phyloP scores from a whole-genome alignment of 1,139 yeast genomes.

The Debaryomycetaceae sp. region DNA sequence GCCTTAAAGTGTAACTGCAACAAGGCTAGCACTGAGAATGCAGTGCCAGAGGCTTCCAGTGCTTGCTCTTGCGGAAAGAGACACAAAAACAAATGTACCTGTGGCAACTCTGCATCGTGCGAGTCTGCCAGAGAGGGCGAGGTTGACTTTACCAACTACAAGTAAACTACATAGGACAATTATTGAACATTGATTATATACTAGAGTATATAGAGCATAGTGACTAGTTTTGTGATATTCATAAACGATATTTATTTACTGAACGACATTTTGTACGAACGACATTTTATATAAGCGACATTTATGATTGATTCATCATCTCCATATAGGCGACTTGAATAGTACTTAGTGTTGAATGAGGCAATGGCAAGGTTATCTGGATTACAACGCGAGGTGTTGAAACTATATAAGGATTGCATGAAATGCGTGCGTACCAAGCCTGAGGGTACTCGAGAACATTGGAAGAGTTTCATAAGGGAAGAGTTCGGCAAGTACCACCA shows the following conservation, averaged over 20 bases:
- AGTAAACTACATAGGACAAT: constrained; percentile 14
- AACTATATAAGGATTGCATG: constrained; percentile 57
- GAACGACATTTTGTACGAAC: no score
- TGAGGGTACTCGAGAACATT: constrained; percentile 34
- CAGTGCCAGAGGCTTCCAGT: constrained; percentile 27
- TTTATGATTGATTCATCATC: background rate
- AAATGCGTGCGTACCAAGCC: constrained; percentile 60
- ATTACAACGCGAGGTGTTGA: constrained; percentile 60
- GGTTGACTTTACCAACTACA: constrained; percentile 40
- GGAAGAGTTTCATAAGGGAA: constrained; percentile 44
- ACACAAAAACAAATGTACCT: constrained; percentile 37
- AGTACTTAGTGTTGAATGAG: background rate
- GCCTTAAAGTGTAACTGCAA: constrained; percentile 45
- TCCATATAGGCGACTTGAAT: background rate
- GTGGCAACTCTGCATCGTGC: constrained; percentile 36
- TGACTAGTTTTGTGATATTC: background rate
- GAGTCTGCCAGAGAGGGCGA: constrained; percentile 47
- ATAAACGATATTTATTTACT: background rate
- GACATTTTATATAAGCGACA: background rate
- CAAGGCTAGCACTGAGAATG: constrained; percentile 42
- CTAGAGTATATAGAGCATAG: background rate
- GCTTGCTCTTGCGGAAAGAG: constrained; percentile 52
- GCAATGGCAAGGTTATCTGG: constrained; percentile 52
- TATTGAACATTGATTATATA: background rate
- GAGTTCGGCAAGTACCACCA: constrained; percentile 63